Conservation (phyloP, 2,329 filamentous ascomycete species). For the Fusarium lyarnte region DNA sequence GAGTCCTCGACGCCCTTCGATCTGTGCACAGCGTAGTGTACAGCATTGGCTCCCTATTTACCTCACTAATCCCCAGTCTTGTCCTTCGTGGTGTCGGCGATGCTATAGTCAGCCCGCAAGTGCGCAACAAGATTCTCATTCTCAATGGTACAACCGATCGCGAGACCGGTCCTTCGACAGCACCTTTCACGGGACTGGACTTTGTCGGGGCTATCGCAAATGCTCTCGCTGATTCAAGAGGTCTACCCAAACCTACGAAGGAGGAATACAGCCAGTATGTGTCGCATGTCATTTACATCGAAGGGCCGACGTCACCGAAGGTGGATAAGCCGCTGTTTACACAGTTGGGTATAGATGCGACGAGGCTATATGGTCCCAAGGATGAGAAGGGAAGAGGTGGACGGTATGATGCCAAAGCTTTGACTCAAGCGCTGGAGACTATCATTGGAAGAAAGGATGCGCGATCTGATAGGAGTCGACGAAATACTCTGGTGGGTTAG, state of each 20-base stretch:
- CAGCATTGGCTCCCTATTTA: slow-evolving; percentile 94
- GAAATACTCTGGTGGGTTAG: slow-evolving; percentile 56
- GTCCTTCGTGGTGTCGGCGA: slow-evolving; percentile 79
- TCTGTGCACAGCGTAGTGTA: slow-evolving; percentile 79
- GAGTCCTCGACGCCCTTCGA: slow-evolving; percentile 75
- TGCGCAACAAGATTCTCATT: slow-evolving; percentile 80
- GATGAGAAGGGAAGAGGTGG: slow-evolving; percentile 54
- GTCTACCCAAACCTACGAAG: slow-evolving; percentile 50
- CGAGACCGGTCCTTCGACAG: slow-evolving; percentile 77
- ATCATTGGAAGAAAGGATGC: slow-evolving; percentile 70
- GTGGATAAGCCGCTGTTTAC: slow-evolving; percentile 74
- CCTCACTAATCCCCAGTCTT: slow-evolving; percentile 84
- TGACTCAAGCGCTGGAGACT: slow-evolving; percentile 79
- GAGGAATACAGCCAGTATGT: slow-evolving; percentile 74
- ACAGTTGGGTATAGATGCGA: slow-evolving; percentile 77
- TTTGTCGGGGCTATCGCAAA: slow-evolving; percentile 83
- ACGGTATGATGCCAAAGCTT: slow-evolving; percentile 78
- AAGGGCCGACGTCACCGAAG: slow-evolving; percentile 73
- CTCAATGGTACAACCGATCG: slow-evolving; percentile 86
- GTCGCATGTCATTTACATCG: slow-evolving; percentile 84
- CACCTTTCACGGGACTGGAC: slow-evolving; percentile 77
- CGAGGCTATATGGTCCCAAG: slow-evolving; percentile 78
- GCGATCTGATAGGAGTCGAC: slow-evolving; percentile 51
- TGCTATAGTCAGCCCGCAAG: slow-evolving; percentile 55
- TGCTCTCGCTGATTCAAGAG: slow-evolving; percentile 76